Percentiles rank a stretch among this genome's conserved stretches.
Evolutionary conservation across 768 basidiomycete genomes (phyloP).

Genomic region (Hydnomerulius pinastri): DNA sequence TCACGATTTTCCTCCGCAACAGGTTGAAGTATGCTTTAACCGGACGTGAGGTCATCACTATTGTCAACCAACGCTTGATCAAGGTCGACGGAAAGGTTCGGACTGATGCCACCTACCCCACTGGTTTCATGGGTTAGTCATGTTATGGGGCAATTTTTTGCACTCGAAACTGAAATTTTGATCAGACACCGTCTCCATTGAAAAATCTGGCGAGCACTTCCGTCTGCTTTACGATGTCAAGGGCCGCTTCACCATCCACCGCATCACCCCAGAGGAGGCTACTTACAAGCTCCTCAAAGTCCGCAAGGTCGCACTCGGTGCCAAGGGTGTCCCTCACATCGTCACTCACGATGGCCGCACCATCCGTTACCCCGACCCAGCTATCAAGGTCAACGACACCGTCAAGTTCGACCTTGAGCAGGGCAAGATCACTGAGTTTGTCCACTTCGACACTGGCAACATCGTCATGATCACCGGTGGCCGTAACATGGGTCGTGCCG

Average conservation of each 20-base stretch:
- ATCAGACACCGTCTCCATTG: slow-evolving; percentile 92
- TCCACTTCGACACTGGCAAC: slow-evolving; percentile 97
- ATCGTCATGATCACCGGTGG: slow-evolving; percentile 98
- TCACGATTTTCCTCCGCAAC: slow-evolving; percentile 97
- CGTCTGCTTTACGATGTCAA: slow-evolving; percentile 99
- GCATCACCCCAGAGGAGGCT: slow-evolving; percentile 97
- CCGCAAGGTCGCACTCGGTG: slow-evolving; percentile 86
- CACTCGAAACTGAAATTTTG: slow-evolving; percentile 2
- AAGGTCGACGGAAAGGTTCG: slow-evolving; percentile 99
- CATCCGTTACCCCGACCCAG: slow-evolving; percentile 98
- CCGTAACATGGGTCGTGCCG: slow-evolving; percentile 99
- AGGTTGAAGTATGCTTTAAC: slow-evolving; percentile 98
- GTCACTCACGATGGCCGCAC: slow-evolving; percentile 99
- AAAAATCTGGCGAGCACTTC: slow-evolving; percentile 99
- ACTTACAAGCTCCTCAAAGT: slow-evolving; percentile 97
- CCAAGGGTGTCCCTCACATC: slow-evolving; percentile 93
- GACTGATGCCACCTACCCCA: slow-evolving; percentile 95
- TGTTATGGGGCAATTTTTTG: neutral
- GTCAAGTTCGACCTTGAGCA: slow-evolving; percentile 96
- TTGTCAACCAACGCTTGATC: slow-evolving; percentile 94
- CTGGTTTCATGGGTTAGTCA: slow-evolving; percentile 93
- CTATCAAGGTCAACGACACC: slow-evolving; percentile 94
- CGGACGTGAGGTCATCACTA: slow-evolving; percentile 92
- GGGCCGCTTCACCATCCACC: slow-evolving; percentile 99
- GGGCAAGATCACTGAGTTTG: slow-evolving; percentile 88